Conservation (phyloP, 2,329 filamentous ascomycete genomes). For the Chaetomium strumarium region DNA sequence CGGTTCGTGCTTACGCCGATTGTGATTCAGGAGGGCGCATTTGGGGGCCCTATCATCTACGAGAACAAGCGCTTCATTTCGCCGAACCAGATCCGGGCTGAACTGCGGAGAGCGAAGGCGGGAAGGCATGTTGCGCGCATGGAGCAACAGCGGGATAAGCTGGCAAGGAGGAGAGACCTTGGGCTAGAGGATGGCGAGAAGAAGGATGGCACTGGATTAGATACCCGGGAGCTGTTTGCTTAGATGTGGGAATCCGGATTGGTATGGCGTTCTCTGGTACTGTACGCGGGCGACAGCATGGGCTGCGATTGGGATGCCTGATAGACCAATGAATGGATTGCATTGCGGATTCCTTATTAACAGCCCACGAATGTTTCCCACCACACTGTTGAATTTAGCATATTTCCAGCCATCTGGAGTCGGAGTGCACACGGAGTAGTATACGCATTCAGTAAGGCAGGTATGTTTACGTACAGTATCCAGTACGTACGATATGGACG, state of each 20-base stretch:
- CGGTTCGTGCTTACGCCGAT: constrained; percentile 91
- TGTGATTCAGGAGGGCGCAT: constrained; percentile 89
- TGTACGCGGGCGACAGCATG: neutral
- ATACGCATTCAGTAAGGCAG: too few species aligned
- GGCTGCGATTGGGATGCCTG: neutral
- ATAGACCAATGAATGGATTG: too few species aligned
- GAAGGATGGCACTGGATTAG: constrained; percentile 62
- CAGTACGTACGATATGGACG: too few species aligned
- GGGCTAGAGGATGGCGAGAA: constrained; percentile 63
- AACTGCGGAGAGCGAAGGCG: constrained; percentile 70
- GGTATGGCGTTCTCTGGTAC: constrained; percentile 4
- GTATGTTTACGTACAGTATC: too few species aligned
- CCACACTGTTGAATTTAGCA: too few species aligned
- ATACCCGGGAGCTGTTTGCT: constrained; percentile 44
- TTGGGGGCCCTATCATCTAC: constrained; percentile 94
- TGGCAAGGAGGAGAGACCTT: constrained; percentile 68
- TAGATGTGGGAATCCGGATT: constrained; percentile 15
- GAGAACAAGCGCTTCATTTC: constrained; percentile 97
- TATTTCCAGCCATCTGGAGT: too few species aligned
- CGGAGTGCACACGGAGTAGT: too few species aligned
- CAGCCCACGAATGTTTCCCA: too few species aligned
- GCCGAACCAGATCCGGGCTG: constrained; percentile 87
- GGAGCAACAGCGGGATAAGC: constrained; percentile 66
- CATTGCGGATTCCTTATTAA: too few species aligned
- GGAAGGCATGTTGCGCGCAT: constrained; percentile 69